Conservation (phyloP, 345 rosid genomes). For the Leavenworthia alabamica region DNA sequence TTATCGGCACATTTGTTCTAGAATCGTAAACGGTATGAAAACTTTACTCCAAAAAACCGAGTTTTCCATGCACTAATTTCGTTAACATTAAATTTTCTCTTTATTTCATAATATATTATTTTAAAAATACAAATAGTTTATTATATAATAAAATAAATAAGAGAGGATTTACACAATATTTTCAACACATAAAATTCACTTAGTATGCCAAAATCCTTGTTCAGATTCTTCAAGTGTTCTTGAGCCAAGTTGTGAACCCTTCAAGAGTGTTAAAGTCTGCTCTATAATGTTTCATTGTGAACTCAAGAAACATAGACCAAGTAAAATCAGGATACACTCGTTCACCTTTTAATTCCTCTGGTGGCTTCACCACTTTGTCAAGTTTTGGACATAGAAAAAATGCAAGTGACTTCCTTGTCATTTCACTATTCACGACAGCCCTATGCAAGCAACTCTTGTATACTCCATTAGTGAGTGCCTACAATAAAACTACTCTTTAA, state of each 20-base stretch:
- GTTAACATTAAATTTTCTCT: no score
- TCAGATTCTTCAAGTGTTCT: background rate
- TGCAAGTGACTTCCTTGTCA: slow-evolving; percentile 44
- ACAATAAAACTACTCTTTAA: no score
- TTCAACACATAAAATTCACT: no score
- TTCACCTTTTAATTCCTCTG: slow-evolving; percentile 35
- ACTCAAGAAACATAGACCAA: slow-evolving; percentile 52
- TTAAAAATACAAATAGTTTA: no score
- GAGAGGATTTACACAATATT: no score
- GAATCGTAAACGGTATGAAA: no score
- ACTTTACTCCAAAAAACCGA: no score
- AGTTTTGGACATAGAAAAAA: slow-evolving; percentile 47
- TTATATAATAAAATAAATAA: no score
- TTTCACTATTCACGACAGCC: slow-evolving; percentile 49
- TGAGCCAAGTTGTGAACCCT: slow-evolving; percentile 4
- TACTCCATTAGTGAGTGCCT: background rate
- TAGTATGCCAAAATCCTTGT: background rate
- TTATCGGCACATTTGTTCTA: no score
- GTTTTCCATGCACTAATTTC: no score
- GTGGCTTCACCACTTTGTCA: slow-evolving; percentile 58
- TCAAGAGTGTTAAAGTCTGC: background rate
- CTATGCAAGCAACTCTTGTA: slow-evolving; percentile 56
- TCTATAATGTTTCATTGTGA: slow-evolving; percentile 34
- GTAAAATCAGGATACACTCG: slow-evolving; percentile 57
- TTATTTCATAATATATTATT: no score